Evolutionary conservation across 164 flowering plant genomes (phyloP).

Genomic region (Liquidambar formosana): DNA sequence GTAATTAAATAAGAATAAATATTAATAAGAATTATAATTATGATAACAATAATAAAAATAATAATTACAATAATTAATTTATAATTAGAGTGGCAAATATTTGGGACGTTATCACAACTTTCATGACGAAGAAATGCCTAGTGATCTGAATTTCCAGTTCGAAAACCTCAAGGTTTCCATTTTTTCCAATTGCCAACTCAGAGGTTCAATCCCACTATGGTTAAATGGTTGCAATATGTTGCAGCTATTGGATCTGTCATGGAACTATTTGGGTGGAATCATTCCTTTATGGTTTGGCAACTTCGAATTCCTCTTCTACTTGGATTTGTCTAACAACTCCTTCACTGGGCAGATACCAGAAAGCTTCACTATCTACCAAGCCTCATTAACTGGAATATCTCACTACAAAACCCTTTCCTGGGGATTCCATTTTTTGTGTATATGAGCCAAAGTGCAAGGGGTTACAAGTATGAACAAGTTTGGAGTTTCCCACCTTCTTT

Average conservation of each 20-base stretch:
- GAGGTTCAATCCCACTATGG: conserved; percentile 18
- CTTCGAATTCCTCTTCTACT: conserved; percentile 18
- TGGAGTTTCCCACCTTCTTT: conserved; percentile 45
- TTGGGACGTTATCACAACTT: too few species aligned
- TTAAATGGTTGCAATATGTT: conserved; percentile 8
- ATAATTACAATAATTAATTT: too few species aligned
- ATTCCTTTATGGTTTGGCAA: conserved; percentile 16
- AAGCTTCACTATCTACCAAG: conserved; percentile 14
- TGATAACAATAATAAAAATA: too few species aligned
- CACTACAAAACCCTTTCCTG: neutral
- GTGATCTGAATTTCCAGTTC: conserved; percentile 8
- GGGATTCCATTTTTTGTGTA: conserved; percentile 2
- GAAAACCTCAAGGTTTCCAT: conserved; percentile 6
- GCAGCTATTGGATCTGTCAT: conserved; percentile 21
- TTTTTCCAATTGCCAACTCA: conserved; percentile 9
- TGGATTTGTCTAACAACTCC: conserved; percentile 21
- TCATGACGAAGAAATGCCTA: too few species aligned
- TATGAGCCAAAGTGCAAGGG: too few species aligned
- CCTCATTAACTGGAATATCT: neutral
- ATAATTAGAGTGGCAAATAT: too few species aligned
- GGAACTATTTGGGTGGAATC: conserved; percentile 16
- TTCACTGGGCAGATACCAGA: conserved; percentile 12
- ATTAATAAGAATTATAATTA: too few species aligned
- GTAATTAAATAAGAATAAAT: too few species aligned
- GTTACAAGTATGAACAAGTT: conserved; percentile 14